These are phyloP conservation scores for Quercus agrifolia DNA, from an alignment of 306 rosid species.

Conservation along the genomic window DNA sequence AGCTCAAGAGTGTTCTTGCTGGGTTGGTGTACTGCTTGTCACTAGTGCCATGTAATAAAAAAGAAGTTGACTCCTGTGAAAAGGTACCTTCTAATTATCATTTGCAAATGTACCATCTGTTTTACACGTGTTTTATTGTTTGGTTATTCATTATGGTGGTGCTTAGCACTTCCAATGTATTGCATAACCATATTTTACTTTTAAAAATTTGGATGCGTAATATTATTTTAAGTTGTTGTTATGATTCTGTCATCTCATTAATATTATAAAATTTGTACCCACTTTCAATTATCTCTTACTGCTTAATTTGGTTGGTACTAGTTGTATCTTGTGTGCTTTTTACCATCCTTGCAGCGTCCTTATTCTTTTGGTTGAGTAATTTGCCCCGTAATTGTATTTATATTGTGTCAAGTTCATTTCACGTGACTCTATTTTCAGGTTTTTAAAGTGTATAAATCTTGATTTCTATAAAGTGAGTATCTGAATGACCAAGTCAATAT, in stretches of 20 bases:
- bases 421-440: not conserved
- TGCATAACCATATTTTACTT: slow-evolving; percentile 1
- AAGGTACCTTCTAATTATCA: slow-evolving; percentile 42
- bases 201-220: not conserved
- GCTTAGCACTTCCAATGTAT: slow-evolving; percentile 1
- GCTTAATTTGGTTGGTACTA: not conserved
- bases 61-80: slow-evolving; percentile 44
- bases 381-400: not conserved
- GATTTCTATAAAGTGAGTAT: not conserved
- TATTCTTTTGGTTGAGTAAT: not conserved
- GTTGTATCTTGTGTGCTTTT: not conserved
- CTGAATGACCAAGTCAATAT: not conserved
- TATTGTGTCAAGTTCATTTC: not conserved
- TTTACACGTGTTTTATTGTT: not conserved
- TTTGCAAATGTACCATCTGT: slow-evolving; percentile 5
- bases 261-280: not conserved
- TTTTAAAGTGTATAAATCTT: not conserved
- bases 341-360: too few species aligned
- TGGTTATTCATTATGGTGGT: not conserved
- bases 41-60: slow-evolving; percentile 69
- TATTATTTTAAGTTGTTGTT: not conserved
- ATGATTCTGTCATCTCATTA: not conserved
- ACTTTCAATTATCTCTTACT: not conserved
- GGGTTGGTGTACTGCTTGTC: slow-evolving; percentile 80
- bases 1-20: slow-evolving; percentile 59